Percentiles rank a stretch among this genome's conserved stretches.
Evolutionary conservation across 495 filamentous ascomycete species (phyloP).

Genomic region (Penicillium dipodomyicola): DNA sequence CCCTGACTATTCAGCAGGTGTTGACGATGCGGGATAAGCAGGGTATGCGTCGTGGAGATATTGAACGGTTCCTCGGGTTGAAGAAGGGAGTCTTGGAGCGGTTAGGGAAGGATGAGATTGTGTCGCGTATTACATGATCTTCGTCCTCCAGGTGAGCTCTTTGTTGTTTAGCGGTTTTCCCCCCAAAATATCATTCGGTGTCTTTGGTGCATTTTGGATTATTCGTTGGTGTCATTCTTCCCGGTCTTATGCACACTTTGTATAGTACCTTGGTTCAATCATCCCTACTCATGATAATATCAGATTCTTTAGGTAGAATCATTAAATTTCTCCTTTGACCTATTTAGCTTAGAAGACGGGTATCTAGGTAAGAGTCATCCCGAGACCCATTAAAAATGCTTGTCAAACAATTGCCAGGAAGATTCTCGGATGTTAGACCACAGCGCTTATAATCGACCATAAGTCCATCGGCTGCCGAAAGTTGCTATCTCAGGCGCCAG

Average conservation of each 20-base stretch:
- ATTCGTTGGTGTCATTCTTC: slow-evolving; percentile 1
- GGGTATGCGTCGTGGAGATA: slow-evolving; percentile 47
- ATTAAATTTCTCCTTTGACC: not conserved
- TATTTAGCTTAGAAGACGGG: not conserved
- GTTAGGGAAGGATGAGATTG: slow-evolving; percentile 53
- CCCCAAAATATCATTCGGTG: not conserved
- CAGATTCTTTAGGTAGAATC: not conserved
- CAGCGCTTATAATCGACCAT: no score
- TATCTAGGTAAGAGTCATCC: no score
- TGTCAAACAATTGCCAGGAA: no score
- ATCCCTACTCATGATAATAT: slow-evolving; percentile 11
- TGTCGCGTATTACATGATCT: slow-evolving; percentile 36
- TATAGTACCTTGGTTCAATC: not conserved
- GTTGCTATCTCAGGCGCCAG: no score
- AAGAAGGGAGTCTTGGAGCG: slow-evolving; percentile 54
- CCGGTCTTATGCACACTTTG: not conserved
- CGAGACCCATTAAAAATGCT: no score
- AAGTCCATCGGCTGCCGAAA: no score
- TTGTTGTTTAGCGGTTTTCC: not conserved
- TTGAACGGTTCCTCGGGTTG: slow-evolving; percentile 60
- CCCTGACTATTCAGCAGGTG: slow-evolving; percentile 57
- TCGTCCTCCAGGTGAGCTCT: not conserved
- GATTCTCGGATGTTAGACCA: no score
- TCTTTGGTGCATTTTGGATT: slow-evolving; percentile 7
- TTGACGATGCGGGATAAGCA: slow-evolving; percentile 58